phyloP scores from a whole-genome alignment of 2,329 filamentous ascomycete species.

The Cadophora gregata region DNA sequence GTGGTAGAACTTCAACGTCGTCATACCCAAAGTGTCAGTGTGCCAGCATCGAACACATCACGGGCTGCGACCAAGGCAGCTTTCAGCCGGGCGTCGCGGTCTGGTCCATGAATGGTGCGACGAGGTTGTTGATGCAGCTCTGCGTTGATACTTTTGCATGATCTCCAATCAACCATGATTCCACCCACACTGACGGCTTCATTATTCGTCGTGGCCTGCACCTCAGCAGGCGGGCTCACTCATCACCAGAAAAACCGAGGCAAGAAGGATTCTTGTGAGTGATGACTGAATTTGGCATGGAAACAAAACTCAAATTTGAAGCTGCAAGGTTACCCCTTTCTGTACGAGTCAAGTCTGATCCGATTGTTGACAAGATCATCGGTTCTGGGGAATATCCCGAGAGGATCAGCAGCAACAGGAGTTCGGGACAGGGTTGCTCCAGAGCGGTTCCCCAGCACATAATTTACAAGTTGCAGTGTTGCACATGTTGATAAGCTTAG shows the following conservation, averaged over 20 bases:
- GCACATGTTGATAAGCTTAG: slow-evolving; percentile 7
- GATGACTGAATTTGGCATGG: neutral
- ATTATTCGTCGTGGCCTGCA: slow-evolving; percentile 10
- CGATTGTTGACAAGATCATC: slow-evolving; percentile 16
- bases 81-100: slow-evolving; percentile 8
- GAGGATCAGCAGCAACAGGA: neutral
- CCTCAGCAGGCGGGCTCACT: neutral
- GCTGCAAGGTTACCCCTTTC: slow-evolving; percentile 4
- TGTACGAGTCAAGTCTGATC: slow-evolving; percentile 14
- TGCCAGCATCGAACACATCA: neutral
- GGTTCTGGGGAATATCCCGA: slow-evolving; percentile 2
- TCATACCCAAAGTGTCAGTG: slow-evolving; percentile 8
- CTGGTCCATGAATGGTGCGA: slow-evolving; percentile 12
- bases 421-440: neutral
- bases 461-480: no score
- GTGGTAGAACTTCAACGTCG: neutral
- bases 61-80: slow-evolving; percentile 10
- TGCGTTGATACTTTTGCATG: slow-evolving; percentile 17
- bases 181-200: slow-evolving; percentile 22
- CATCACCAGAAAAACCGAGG: neutral
- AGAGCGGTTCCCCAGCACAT: neutral
- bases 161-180: slow-evolving; percentile 25
- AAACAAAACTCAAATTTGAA: neutral
- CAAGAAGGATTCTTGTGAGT: neutral
- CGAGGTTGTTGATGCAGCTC: slow-evolving; percentile 20